These are phyloP conservation scores for Ilex asprella DNA, from an alignment of 257 asterid genomes.

Conservation along the genomic window DNA sequence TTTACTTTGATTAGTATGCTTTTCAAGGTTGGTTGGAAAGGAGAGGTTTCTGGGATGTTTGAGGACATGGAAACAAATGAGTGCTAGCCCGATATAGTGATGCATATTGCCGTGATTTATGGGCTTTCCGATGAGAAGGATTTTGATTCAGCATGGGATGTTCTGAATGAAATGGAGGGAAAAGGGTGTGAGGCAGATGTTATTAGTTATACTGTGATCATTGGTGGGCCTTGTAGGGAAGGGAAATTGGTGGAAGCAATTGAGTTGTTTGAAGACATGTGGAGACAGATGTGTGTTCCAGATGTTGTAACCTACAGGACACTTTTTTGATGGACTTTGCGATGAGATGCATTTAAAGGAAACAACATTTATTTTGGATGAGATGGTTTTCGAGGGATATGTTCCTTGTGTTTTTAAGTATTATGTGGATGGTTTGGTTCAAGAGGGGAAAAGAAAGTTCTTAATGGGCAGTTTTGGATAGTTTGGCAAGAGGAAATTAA, in stretches of 20 bases:
- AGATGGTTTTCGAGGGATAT: constrained; percentile 64
- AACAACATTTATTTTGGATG: constrained; percentile 56
- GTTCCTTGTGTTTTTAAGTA: constrained; percentile 33
- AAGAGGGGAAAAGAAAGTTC: constrained; percentile 21
- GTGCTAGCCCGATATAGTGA: constrained; percentile 51
- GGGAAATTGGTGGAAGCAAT: constrained; percentile 46
- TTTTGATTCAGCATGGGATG: constrained; percentile 42
- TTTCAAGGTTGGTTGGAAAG: constrained; percentile 47
- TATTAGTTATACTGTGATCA: constrained; percentile 57
- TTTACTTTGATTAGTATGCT: not conserved
- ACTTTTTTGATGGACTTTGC: constrained; percentile 55
- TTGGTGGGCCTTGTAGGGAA: constrained; percentile 48
- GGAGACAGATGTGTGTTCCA: constrained; percentile 44
- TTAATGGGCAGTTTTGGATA: constrained; percentile 30
- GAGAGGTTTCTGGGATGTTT: constrained; percentile 31
- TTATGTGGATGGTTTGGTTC: constrained; percentile 28
- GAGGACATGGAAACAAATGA: constrained; percentile 56
- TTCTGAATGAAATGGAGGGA: constrained; percentile 54
- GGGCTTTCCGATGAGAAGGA: constrained; percentile 59
- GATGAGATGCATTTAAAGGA: constrained; percentile 43
- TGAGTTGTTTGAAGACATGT: constrained; percentile 75
- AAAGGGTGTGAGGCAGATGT: constrained; percentile 57
- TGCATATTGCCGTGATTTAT: constrained; percentile 55
- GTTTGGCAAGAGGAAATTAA: constrained; percentile 36
- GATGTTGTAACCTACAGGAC: constrained; percentile 63